Evolutionary conservation across 2,329 filamentous ascomycete species (phyloP), one percentile per base, ranked within the genome.

Genomic region (Falciphora oryzae): DNA sequence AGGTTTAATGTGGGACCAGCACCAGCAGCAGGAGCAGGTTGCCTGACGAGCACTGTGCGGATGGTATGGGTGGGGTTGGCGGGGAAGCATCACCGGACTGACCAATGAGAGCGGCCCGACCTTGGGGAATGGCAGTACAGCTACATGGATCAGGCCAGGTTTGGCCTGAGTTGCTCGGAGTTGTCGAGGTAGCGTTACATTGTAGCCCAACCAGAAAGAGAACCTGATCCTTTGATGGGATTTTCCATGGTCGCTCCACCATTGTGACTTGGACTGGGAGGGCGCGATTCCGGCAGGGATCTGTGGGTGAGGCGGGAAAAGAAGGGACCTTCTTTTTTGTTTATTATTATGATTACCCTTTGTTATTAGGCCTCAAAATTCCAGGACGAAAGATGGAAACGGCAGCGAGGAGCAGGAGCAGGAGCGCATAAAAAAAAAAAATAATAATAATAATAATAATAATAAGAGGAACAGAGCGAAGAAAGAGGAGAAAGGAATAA

Each of bases 1-100:
- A 64, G 61, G 57, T 64, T 64, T 64, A 64, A 64, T 64, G 63
- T 64, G 63, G 63, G 57, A 64, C 63, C 57, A 3, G 27, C 58
- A 28, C 27, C 28, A n/a, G 58, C 44, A n/a, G 38, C 25, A 60
- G 31, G 61, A 57, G 38, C 27, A 35, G 62, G 57, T 58, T 58
- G 28, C 44, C 44, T 2, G 44, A 53, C 44, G 44, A n/a, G 35
- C 57, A 58, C 25, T 38, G 32, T n/a, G 56, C 13, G 16, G n/a
- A n/a, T 59, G 31, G 29, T 25, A 58, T 8, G 29, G 11, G 10
- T 29, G 31, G 56, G 31, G n/a, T 27, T 50, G 32, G 62, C 11
- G 56, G 56, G 56, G 27, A 63, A 44, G 31, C 29, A 29, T 28
- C 13, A 5, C 27, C 27, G 2, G 14, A 16, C 25, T 28, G 16